phyloP scores from a whole-genome alignment of 345 rosid genomes.

The Rhodamnia rubescens region DNA sequence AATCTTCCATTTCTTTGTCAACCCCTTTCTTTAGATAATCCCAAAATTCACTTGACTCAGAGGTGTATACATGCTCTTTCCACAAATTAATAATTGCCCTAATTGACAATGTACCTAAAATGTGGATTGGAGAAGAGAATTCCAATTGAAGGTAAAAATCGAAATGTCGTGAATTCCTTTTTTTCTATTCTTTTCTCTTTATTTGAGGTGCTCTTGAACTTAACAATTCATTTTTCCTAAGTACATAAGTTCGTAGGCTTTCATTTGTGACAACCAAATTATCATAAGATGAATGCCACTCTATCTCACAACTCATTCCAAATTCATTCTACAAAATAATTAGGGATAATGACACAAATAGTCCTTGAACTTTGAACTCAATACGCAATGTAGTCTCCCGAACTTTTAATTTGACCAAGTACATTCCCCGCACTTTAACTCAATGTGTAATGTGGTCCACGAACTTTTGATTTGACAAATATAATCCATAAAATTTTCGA shows the following conservation, averaged over 20 bases:
- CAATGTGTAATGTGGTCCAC: too few species aligned
- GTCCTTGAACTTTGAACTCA: too few species aligned
- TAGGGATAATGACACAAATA: neutral
- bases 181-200: neutral
- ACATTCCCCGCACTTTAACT: too few species aligned
- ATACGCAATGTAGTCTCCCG: too few species aligned
- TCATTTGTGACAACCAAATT: neutral
- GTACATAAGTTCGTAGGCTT: neutral
- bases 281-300: neutral
- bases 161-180: neutral
- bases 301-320: neutral
- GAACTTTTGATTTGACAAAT: too few species aligned
- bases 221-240: neutral
- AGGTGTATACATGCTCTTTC: neutral
- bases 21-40: neutral
- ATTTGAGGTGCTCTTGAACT: neutral
- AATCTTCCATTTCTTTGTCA: neutral
- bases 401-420: too few species aligned
- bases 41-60: neutral
- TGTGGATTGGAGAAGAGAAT: neutral
- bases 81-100: neutral
- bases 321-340: neutral
- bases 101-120: neutral
- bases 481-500: too few species aligned
- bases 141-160: neutral